phyloP scores from a whole-genome alignment of 805 yeast species.

The Candida vaughaniae region DNA sequence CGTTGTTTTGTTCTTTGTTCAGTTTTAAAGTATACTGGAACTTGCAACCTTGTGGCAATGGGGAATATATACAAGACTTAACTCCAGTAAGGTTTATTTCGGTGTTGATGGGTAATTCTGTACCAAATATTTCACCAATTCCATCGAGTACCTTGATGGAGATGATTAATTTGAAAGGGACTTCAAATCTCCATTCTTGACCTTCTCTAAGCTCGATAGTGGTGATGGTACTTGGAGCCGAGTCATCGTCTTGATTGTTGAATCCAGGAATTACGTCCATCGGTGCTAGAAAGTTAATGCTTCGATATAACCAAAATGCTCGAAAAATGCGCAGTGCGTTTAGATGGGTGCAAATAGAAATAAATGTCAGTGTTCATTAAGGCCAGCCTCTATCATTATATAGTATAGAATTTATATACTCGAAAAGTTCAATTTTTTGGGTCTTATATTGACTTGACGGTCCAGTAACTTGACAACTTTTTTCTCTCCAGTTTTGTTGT shows the following conservation, averaged over 20 bases:
- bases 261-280: conserved; percentile 16
- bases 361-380: too few relatives aligned
- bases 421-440: conserved; percentile 32
- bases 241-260: conserved; percentile 9
- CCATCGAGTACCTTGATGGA: conserved; percentile 60
- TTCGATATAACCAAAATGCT: too few relatives aligned
- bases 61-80: conserved; percentile 39
- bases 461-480: conserved; percentile 30
- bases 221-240: conserved; percentile 7
- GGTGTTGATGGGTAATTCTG: conserved; percentile 76
- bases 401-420: too few relatives aligned
- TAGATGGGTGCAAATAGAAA: too few relatives aligned
- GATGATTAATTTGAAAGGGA: conserved; percentile 50
- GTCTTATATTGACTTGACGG: conserved; percentile 34
- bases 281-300: too few relatives aligned
- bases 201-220: conserved; percentile 29
- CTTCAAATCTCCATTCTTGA: conserved; percentile 81
- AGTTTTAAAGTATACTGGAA: conserved; percentile 41
- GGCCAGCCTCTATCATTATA: too few relatives aligned
- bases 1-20: conserved; percentile 18
- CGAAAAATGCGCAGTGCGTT: too few relatives aligned
- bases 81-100: conserved; percentile 43
- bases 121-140: conserved; percentile 86
- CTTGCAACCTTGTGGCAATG: conserved; percentile 60
- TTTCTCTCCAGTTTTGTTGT: conserved; percentile 38